These are phyloP conservation scores for Sutorius australiensis DNA, from an alignment of 768 basidiomycete genomes.

Conservation along the genomic window DNA sequence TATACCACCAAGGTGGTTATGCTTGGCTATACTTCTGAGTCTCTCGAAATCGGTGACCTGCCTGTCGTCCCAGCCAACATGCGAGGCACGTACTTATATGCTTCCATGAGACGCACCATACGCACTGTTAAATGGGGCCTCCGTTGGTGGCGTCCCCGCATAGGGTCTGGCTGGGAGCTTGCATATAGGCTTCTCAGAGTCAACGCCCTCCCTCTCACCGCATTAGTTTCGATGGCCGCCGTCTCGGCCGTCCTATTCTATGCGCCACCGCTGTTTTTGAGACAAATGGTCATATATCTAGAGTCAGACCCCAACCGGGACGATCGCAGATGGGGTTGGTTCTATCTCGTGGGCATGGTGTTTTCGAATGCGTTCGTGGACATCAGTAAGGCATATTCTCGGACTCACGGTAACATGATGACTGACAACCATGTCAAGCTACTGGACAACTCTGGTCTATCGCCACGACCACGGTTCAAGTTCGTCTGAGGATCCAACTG, in stretches of 20 bases:
- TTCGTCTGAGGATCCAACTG: conserved; percentile 67
- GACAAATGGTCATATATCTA: conserved; percentile 57
- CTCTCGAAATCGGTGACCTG: conserved; percentile 82
- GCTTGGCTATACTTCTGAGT: conserved; percentile 70
- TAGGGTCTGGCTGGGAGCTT: conserved; percentile 64
- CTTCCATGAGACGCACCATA: conserved; percentile 59
- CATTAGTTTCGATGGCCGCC: conserved; percentile 49
- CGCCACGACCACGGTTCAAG: conserved; percentile 66
- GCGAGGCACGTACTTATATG: conserved; percentile 62
- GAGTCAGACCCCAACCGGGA: conserved; percentile 57
- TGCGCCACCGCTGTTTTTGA: conserved; percentile 57
- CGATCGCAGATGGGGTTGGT: conserved; percentile 69
- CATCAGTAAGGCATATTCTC: conserved; percentile 34
- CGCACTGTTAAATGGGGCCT: conserved; percentile 48
- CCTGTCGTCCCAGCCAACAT: conserved; percentile 75
- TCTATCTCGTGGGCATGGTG: conserved; percentile 55
- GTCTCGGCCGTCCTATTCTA: conserved; percentile 65
- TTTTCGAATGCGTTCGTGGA: conserved; percentile 40
- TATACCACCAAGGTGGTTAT: conserved; percentile 86
- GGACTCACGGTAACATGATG: background rate
- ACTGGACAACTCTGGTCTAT: conserved; percentile 71
- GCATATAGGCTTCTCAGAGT: conserved; percentile 58
- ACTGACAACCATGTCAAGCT: conserved; percentile 35
- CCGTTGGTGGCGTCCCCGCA: conserved; percentile 53
- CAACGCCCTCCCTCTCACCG: conserved; percentile 42